Evolutionary conservation across 768 basidiomycete species (phyloP).

Genomic region (Phaeotremella fagi): DNA sequence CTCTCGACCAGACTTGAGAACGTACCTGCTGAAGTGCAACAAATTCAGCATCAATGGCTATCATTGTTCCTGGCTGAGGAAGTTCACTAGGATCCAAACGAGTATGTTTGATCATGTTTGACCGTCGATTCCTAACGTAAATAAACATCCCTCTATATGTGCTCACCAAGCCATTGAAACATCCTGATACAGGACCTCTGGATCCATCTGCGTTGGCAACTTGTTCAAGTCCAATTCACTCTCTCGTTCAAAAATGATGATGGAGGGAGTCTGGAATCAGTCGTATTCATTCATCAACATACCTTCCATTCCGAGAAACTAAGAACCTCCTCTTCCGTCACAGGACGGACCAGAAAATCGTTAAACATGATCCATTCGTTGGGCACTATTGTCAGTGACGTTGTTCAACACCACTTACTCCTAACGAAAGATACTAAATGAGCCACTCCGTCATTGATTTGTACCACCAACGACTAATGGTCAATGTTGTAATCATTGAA

Average conservation of each 20-base stretch:
- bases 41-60: constrained; percentile 97
- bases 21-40: constrained; percentile 88
- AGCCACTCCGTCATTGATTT: constrained; percentile 59
- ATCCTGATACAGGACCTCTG: constrained; percentile 72
- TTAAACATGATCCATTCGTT: constrained; percentile 85
- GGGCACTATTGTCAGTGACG: background rate
- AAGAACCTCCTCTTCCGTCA: constrained; percentile 79
- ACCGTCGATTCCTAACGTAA: constrained; percentile 71
- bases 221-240: constrained; percentile 59
- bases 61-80: constrained; percentile 75
- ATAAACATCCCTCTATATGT: background rate
- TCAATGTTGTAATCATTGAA: background rate
- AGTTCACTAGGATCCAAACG: constrained; percentile 67
- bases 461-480: constrained; percentile 69
- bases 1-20: background rate
- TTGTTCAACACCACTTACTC: constrained; percentile 52
- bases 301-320: constrained; percentile 96
- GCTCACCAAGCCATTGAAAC: constrained; percentile 79
- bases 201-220: constrained; percentile 65
- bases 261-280: constrained; percentile 61
- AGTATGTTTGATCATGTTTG: constrained; percentile 69
- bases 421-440: constrained; percentile 87
- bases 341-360: constrained; percentile 82
- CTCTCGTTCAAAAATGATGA: constrained; percentile 81
- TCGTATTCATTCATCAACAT: constrained; percentile 20